Base-by-base conservation (phyloP, 129 eudicot genomes). In the Apium graveolens region DNA sequence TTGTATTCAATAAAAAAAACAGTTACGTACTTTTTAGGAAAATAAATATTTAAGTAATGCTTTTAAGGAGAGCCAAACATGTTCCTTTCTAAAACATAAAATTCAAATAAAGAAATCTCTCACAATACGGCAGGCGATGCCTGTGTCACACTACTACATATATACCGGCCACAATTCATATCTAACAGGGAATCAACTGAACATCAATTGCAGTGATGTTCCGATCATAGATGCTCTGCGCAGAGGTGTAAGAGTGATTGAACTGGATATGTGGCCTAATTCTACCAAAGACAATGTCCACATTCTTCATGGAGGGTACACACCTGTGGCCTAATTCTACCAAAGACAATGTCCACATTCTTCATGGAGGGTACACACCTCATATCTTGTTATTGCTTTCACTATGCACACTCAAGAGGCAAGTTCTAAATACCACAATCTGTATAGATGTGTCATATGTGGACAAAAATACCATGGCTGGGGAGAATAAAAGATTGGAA, bases 181-280 rank as follows among this genome's bases (percentile, higher is more conserved):
- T 76, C 81, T 93, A 45, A 93, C 97, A 0, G 98, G 98, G 41
- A 93, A 93, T 51, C 98, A 93, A 78, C 77, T 93, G 80, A 93
- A 89, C 65, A 93, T 97, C 68, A 85, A 88, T 16, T 82, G 88
- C 70, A 93, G 98, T 72, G 89, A 88, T 55, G 83, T 72, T 31
- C 98, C 98, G 0, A 91, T 93, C 29, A 85, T 91, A 24, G 86
- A 89, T 20, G 87, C 98, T 7, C 85, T 93, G 5, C 84, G 82
- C 44, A 81, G 84, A 82, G 97, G 98, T 48, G 98, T 93, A 1
- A 85, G 97, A 44, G 98, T 91, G 11, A 89, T 93, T 63, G 98
- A 93, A 81, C 86, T 93, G 16, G 98, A 93, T 83, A 87, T 93
- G 89, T 93, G 98, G 98, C 97, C 98, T 6, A 91, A 82, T 82